These are phyloP conservation scores for Heliamphora exappendiculata DNA, from an alignment of 148 eudicot species.

Conservation along the genomic window DNA sequence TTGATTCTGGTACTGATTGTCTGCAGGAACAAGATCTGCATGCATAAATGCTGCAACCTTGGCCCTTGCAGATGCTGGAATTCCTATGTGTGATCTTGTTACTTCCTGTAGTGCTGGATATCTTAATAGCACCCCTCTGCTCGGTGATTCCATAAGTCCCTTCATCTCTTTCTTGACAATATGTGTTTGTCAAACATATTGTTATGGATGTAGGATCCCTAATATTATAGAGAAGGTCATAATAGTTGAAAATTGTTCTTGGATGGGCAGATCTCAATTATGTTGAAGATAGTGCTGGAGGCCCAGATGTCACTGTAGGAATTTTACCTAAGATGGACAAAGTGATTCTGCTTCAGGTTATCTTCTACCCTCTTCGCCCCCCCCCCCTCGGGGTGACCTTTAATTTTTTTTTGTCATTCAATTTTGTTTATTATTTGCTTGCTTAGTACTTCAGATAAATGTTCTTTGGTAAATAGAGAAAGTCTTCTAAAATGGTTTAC, in stretches of 20 bases:
- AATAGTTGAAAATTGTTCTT: neutral
- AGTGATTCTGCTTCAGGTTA: constrained; percentile 92
- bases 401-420: neutral
- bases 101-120: constrained; percentile 94
- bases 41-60: constrained; percentile 97
- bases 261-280: constrained; percentile 66
- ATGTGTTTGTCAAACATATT: neutral
- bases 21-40: constrained; percentile 90
- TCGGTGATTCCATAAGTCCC: constrained; percentile 42
- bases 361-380: neutral
- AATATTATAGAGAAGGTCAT: neutral
- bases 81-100: constrained; percentile 92
- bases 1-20: neutral
- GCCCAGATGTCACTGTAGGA: constrained; percentile 95
- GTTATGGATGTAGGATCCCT: neutral
- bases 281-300: constrained; percentile 95
- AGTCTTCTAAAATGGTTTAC: neutral
- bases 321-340: constrained; percentile 78
- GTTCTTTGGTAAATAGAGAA: neutral
- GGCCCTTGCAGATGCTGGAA: constrained; percentile 98
- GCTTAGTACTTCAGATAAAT: neutral
- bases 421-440: neutral
- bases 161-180: neutral
- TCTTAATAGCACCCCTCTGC: constrained; percentile 75
- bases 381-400: neutral